These are phyloP conservation scores for Penicillium sp. DNA, from an alignment of 2,329 filamentous ascomycete genomes.

Conservation along the genomic window DNA sequence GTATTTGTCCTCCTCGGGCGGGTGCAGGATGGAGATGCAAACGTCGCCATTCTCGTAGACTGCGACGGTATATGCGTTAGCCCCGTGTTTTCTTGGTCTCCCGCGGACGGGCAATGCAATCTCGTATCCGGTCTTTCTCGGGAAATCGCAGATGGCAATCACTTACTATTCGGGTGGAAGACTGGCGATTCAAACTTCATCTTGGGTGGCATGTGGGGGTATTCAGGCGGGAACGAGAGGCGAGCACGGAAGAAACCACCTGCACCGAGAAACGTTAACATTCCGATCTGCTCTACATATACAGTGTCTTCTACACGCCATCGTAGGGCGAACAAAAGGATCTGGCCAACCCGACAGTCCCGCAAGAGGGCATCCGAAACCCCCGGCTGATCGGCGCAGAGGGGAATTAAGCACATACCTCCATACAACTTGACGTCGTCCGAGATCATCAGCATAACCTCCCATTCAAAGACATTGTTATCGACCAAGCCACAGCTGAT, in stretches of 20 bases:
- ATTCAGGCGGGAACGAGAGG: constrained; percentile 79
- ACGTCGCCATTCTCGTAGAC: constrained; percentile 84
- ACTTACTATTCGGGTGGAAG: constrained; percentile 85
- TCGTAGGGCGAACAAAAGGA: not conserved
- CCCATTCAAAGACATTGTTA: constrained; percentile 94
- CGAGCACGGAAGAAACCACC: constrained; percentile 90
- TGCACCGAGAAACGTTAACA: constrained; percentile 39
- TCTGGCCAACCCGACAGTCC: not conserved
- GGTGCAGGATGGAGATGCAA: constrained; percentile 96
- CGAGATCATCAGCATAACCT: constrained; percentile 98
- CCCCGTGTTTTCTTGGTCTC: not conserved
- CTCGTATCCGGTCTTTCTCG: not conserved
- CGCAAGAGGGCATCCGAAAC: not conserved
- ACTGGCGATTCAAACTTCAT: constrained; percentile 84
- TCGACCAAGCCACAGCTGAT: constrained; percentile 89
- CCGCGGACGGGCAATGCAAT: not conserved
- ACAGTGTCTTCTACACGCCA: not conserved
- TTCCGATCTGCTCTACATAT: not conserved
- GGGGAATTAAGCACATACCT: constrained; percentile 55
- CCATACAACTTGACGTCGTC: constrained; percentile 94
- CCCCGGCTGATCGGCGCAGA: not conserved
- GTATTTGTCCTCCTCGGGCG: constrained; percentile 89
- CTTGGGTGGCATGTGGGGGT: constrained; percentile 84
- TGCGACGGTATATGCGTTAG: constrained; percentile 24
- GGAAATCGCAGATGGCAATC: not conserved